Conservation (phyloP, 2,329 filamentous ascomycete species). For the Beauveria varroae region DNA sequence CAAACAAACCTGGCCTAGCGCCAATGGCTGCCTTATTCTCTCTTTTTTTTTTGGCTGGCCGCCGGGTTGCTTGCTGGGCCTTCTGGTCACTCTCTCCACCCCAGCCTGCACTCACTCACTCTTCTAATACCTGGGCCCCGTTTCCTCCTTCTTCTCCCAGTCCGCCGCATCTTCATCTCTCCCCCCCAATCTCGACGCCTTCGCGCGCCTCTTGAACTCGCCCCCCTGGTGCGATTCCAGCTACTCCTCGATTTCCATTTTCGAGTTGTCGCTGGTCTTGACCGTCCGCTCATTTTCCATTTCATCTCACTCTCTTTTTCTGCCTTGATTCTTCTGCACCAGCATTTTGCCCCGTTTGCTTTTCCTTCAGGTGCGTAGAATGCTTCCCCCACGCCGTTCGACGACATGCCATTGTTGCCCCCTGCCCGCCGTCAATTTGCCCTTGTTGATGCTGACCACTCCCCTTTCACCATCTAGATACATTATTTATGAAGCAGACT, state of each 20-base stretch:
- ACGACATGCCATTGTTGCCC: neutral
- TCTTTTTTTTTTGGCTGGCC: neutral
- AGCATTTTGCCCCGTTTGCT: slow-evolving; percentile 16
- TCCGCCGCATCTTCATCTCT: slow-evolving; percentile 19
- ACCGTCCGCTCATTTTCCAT: slow-evolving; percentile 49
- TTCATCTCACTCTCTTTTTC: slow-evolving; percentile 21
- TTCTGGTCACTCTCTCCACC: neutral
- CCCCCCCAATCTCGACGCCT: slow-evolving; percentile 13
- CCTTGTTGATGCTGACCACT: neutral
- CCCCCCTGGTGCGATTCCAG: slow-evolving; percentile 49
- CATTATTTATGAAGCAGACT: slow-evolving; percentile 14
- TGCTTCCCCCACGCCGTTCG: neutral
- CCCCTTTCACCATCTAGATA: slow-evolving; percentile 9
- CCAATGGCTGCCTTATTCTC: neutral
- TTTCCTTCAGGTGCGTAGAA: slow-evolving; percentile 15
- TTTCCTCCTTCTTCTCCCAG: slow-evolving; percentile 24
- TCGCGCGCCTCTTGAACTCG: slow-evolving; percentile 10
- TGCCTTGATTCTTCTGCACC: slow-evolving; percentile 17
- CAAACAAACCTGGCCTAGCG: slow-evolving; percentile 9
- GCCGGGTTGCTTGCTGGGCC: neutral
- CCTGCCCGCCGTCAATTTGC: slow-evolving; percentile 1
- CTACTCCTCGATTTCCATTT: slow-evolving; percentile 34
- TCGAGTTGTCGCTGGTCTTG: slow-evolving; percentile 49
- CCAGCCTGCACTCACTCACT: neutral
- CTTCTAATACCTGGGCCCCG: slow-evolving; percentile 13